Percentiles rank a stretch among this genome's conserved stretches.
Evolutionary conservation across 805 yeast species (phyloP).

Genomic region (Nakazawaea laoshanensis): DNA sequence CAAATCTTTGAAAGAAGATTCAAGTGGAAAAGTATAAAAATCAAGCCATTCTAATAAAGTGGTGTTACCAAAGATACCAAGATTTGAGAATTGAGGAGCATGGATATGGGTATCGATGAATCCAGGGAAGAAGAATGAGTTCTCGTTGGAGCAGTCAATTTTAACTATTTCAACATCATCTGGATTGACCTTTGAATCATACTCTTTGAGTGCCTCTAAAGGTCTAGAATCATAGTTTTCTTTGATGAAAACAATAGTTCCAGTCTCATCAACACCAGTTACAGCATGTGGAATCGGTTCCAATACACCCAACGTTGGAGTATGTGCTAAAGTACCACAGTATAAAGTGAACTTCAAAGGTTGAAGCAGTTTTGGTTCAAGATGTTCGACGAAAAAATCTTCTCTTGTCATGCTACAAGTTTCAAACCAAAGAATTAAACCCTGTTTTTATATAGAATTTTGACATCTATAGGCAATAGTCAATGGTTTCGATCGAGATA

Average conservation of each 20-base stretch:
- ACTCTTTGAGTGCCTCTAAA: conserved; percentile 17
- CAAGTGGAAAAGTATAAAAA: conserved; percentile 84
- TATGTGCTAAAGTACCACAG: conserved; percentile 68
- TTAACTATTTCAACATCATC: conserved; percentile 25
- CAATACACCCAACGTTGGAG: conserved; percentile 50
- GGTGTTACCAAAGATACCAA: conserved; percentile 75
- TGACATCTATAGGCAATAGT: no score
- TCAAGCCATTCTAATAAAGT: conserved; percentile 87
- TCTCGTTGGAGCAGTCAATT: conserved; percentile 23
- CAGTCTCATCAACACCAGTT: conserved; percentile 53
- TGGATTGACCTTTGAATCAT: conserved; percentile 11
- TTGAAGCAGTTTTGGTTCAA: conserved; percentile 6
- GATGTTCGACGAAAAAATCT: conserved; percentile 1
- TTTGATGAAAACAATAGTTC: conserved; percentile 38
- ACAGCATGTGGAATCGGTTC: conserved; percentile 48
- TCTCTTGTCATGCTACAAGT: conserved; percentile 9
- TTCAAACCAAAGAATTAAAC: no score
- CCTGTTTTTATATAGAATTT: no score
- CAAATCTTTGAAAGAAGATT: conserved; percentile 51
- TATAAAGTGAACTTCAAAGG: conserved; percentile 30
- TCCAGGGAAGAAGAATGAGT: conserved; percentile 70
- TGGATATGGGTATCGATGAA: conserved; percentile 79
- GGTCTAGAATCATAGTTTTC: conserved; percentile 16
- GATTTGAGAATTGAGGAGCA: conserved; percentile 78
- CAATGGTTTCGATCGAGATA: no score